Conservation (phyloP, 1,284 basidiomycete species). For the Hemileia vastatrix region DNA sequence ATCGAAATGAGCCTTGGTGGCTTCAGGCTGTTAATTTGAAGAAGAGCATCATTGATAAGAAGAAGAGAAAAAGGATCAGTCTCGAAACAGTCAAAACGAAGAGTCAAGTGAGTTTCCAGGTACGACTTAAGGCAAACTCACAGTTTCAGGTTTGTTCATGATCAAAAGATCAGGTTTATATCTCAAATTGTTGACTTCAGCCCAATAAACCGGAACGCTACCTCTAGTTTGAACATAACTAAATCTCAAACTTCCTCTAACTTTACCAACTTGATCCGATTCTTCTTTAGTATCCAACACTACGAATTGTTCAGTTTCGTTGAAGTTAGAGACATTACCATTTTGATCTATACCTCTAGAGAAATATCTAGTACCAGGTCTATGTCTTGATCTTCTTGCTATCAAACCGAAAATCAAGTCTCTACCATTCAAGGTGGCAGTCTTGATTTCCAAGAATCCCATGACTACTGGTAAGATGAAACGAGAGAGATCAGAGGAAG, state of each 20-base stretch:
- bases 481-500: constrained; percentile 54
- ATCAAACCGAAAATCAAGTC: constrained; percentile 78
- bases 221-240: constrained; percentile 79
- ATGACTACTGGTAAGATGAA: constrained; percentile 78
- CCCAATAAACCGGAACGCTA: constrained; percentile 90
- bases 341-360: constrained; percentile 74
- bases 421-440: constrained; percentile 64
- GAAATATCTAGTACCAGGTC: constrained; percentile 95
- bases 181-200: constrained; percentile 85
- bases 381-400: constrained; percentile 80
- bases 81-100: neutral
- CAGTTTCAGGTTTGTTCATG: constrained; percentile 80
- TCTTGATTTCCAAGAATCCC: constrained; percentile 75
- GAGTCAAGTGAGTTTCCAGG: constrained; percentile 1
- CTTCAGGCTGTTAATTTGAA: constrained; percentile 53
- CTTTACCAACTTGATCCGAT: constrained; percentile 38
- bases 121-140: constrained; percentile 47
- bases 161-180: constrained; percentile 95
- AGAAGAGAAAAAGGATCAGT: constrained; percentile 11
- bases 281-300: constrained; percentile 25
- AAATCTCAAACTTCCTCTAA: constrained; percentile 54
- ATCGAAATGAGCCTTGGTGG: constrained; percentile 64
- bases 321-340: constrained; percentile 49
- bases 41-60: neutral
- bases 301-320: constrained; percentile 53